Conservation (phyloP, 164 flowering plant species). For the Santalum album region DNA sequence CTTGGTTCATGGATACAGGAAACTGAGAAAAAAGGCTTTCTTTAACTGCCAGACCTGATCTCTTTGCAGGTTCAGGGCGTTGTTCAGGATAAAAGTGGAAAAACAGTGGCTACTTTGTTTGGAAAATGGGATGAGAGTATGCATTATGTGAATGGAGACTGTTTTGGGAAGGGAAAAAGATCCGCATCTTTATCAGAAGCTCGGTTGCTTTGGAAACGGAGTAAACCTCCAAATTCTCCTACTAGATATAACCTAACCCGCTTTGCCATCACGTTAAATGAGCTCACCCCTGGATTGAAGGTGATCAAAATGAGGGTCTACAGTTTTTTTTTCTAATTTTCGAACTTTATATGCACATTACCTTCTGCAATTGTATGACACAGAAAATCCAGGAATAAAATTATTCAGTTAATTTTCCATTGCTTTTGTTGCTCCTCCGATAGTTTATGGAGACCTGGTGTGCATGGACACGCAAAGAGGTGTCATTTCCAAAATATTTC, state of each 20-base stretch:
- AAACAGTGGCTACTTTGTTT: slow-evolving; percentile 73
- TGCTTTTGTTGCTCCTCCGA: too few relatives aligned
- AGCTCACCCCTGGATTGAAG: slow-evolving; percentile 68
- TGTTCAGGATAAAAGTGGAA: slow-evolving; percentile 79
- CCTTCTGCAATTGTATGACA: too few relatives aligned
- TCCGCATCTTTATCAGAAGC: slow-evolving; percentile 38
- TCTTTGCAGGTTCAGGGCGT: slow-evolving; percentile 77
- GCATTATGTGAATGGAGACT: slow-evolving; percentile 77
- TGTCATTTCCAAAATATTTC: too few relatives aligned
- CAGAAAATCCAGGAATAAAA: too few relatives aligned
- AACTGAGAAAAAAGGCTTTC: too few relatives aligned
- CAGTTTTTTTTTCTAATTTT: too few relatives aligned
- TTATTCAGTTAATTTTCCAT: too few relatives aligned
- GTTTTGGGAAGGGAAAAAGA: slow-evolving; percentile 53
- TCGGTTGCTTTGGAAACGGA: slow-evolving; percentile 56
- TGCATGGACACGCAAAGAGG: too few relatives aligned
- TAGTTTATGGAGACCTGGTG: too few relatives aligned
- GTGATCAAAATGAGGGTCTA: too few relatives aligned
- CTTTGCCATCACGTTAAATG: slow-evolving; percentile 66
- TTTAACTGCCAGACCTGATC: not conserved
- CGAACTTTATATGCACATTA: too few relatives aligned
- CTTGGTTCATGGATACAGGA: too few relatives aligned
- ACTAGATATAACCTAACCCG: slow-evolving; percentile 72
- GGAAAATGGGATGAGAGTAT: slow-evolving; percentile 99
- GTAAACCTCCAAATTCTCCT: slow-evolving; percentile 41